A percentile compares a stretch with the other conserved stretches of the same genome.
Conservation (phyloP, 2,329 filamentous ascomycete genomes). For the Aspergillus tanneri region DNA sequence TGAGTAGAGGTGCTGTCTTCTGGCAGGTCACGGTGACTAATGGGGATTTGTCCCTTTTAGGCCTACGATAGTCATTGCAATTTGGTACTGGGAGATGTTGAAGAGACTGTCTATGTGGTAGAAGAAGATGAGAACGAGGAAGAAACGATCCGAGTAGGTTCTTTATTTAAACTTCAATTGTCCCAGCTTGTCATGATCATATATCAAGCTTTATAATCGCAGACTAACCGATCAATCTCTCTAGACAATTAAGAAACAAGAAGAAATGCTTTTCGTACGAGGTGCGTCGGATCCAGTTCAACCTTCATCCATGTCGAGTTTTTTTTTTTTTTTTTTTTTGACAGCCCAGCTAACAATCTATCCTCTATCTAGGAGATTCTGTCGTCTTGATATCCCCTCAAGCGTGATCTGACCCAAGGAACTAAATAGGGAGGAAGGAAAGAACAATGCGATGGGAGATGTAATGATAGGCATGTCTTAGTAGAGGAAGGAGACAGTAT, state of each 20-base stretch:
- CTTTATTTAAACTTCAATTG: neutral
- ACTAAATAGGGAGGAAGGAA: too few relatives aligned
- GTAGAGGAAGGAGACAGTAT: neutral
- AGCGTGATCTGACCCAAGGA: constrained; percentile 35
- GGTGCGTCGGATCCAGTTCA: constrained; percentile 67
- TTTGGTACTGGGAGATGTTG: constrained; percentile 89
- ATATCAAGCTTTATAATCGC: neutral
- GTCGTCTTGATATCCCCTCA: constrained; percentile 70
- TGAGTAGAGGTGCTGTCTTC: constrained; percentile 48
- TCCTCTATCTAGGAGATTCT: constrained; percentile 60
- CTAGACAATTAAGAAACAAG: constrained; percentile 92
- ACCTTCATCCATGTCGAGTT: too few relatives aligned
- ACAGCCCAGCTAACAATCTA: constrained; percentile 25
- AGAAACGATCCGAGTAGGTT: constrained; percentile 67
- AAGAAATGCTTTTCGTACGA: constrained; percentile 97
- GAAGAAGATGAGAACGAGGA: constrained; percentile 81
- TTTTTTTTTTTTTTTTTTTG: too few relatives aligned
- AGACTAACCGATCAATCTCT: constrained; percentile 5
- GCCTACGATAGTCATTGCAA: constrained; percentile 99
- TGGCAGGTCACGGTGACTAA: constrained; percentile 4
- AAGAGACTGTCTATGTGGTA: constrained; percentile 93
- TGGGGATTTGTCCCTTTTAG: constrained; percentile 47
- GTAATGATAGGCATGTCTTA: too few relatives aligned
- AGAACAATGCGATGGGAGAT: neutral
- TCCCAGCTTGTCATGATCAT: neutral